A percentile compares a stretch with the other conserved stretches of the same genome.
Evolutionary conservation across 2,329 filamentous ascomycete species (phyloP).

Genomic region (Hysterium pulicare): DNA sequence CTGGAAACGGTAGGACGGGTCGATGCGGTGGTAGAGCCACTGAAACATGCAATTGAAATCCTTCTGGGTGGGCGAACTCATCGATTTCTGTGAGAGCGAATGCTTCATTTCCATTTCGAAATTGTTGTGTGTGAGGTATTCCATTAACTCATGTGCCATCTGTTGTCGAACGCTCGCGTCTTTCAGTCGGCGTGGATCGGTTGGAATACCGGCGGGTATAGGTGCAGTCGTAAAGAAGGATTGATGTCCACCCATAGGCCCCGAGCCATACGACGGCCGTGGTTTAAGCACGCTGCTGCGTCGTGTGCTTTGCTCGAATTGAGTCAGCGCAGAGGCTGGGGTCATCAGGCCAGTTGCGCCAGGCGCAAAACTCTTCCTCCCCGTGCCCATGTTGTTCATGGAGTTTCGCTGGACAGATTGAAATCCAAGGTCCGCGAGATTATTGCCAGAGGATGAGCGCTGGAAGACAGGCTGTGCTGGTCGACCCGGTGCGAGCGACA

Average conservation of each 20-base stretch:
- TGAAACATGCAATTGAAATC: conserved; percentile 98
- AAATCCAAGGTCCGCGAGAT: conserved; percentile 73
- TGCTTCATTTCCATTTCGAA: conserved; percentile 99
- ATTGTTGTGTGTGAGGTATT: conserved; percentile 89
- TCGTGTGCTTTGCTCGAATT: conserved; percentile 55
- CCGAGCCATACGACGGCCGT: conserved; percentile 62
- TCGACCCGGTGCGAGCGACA: conserved; percentile 76
- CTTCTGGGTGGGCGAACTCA: conserved; percentile 94
- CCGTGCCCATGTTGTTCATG: conserved; percentile 61
- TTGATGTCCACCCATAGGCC: conserved; percentile 68
- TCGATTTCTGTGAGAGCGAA: conserved; percentile 81
- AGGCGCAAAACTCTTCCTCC: conserved; percentile 69
- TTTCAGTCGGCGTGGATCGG: conserved; percentile 81
- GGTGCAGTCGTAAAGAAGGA: conserved; percentile 93
- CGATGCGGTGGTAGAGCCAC: conserved; percentile 94
- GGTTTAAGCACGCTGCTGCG: conserved; percentile 67
- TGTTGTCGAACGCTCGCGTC: conserved; percentile 75
- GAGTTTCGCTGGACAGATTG: conserved; percentile 84
- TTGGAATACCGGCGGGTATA: conserved; percentile 73
- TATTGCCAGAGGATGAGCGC: conserved; percentile 77
- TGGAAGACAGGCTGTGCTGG: conserved; percentile 85
- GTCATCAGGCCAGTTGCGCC: conserved; percentile 47
- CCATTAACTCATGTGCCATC: conserved; percentile 84
- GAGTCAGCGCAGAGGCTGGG: conserved; percentile 43
- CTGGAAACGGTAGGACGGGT: conserved; percentile 87